phyloP scores from a whole-genome alignment of 768 basidiomycete species.

The Boletus sp. region DNA sequence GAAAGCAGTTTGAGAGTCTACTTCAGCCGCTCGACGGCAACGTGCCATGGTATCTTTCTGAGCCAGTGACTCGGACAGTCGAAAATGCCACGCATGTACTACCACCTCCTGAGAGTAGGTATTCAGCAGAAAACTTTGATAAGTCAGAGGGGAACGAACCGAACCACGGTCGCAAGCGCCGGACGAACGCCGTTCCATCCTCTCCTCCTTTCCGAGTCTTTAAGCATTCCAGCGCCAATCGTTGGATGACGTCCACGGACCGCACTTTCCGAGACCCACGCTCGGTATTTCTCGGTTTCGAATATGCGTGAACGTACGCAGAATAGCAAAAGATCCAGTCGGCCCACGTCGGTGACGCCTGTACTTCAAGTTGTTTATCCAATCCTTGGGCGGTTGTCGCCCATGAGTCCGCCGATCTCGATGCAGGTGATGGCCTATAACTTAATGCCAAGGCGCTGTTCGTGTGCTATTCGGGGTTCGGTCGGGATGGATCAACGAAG shows the following conservation, averaged over 20 bases:
- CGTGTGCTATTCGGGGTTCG: no score
- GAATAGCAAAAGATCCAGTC: no score
- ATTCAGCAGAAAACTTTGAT: not conserved
- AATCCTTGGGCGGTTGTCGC: not conserved
- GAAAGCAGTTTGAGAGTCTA: not conserved
- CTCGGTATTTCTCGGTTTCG: not conserved
- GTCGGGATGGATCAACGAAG: no score
- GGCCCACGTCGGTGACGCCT: no score
- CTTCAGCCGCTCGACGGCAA: not conserved
- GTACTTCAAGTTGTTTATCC: not conserved
- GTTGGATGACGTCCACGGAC: not conserved
- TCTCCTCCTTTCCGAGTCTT: no score
- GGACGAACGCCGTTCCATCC: conserved; percentile 2
- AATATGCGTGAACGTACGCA: no score
- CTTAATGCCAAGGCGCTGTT: not conserved
- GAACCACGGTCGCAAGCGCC: not conserved
- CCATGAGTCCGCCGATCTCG: not conserved
- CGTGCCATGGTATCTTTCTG: not conserved
- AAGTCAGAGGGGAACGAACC: not conserved
- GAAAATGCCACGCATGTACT: not conserved
- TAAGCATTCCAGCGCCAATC: not conserved
- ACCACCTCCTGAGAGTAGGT: not conserved
- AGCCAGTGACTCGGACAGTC: not conserved
- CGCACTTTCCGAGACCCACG: not conserved
- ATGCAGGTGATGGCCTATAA: not conserved